A percentile compares a stretch with the other conserved stretches of the same genome.
phyloP scores from a whole-genome alignment of 257 asterid genomes.

The Plectranthus barbatus region DNA sequence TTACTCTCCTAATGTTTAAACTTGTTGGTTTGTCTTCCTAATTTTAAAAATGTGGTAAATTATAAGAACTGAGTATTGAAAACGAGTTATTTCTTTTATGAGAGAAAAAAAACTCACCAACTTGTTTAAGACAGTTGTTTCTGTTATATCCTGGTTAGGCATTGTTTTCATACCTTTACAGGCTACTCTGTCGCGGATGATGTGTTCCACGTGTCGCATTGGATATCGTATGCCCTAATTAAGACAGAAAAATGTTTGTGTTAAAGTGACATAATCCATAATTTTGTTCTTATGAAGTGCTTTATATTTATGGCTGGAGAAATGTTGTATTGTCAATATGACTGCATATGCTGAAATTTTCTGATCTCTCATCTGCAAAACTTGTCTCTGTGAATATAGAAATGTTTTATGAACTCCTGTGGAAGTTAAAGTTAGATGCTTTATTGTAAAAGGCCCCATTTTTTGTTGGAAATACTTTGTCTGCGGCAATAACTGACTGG shows the following conservation, averaged over 20 bases:
- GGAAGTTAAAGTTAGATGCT: background rate
- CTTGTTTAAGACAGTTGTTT: no score
- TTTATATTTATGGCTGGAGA: background rate
- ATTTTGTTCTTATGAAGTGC: background rate
- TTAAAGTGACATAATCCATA: background rate
- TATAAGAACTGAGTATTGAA: no score
- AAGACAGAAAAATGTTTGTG: background rate
- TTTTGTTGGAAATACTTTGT: background rate
- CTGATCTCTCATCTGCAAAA: background rate
- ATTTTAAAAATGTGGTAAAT: no score
- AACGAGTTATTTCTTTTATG: no score
- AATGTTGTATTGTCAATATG: background rate
- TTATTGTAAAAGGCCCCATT: background rate
- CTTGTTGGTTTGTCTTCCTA: no score
- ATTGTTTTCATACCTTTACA: no score
- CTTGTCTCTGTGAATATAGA: background rate
- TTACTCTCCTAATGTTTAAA: background rate
- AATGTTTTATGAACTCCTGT: background rate
- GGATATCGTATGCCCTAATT: background rate
- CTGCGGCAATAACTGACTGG: background rate
- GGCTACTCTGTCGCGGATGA: no score
- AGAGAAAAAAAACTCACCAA: no score
- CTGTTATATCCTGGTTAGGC: no score
- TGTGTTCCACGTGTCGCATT: constrained; percentile 14
- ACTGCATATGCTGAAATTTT: background rate